These are phyloP conservation scores for Aureobasidium sp. DNA, from an alignment of 2,329 filamentous ascomycete species.

Conservation along the genomic window DNA sequence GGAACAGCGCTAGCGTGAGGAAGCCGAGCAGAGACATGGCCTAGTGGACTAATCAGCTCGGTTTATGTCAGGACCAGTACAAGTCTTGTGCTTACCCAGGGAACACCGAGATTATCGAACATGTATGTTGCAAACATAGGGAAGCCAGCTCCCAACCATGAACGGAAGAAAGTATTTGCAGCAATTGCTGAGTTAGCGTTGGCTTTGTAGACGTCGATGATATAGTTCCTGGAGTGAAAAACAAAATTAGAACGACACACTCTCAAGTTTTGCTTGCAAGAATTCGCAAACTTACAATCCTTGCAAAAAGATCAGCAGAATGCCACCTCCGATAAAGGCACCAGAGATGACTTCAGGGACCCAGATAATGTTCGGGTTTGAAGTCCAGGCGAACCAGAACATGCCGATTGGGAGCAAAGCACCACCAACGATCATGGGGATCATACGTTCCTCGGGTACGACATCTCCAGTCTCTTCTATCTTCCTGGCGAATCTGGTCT, in stretches of 20 bases:
- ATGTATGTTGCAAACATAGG: constrained; percentile 30
- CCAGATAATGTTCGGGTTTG: constrained; percentile 34
- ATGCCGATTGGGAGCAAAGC: constrained; percentile 38
- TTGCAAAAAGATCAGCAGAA: constrained; percentile 37
- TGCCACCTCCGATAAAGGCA: constrained; percentile 36
- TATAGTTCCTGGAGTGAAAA: no score
- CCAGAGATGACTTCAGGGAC: constrained; percentile 39
- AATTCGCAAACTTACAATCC: constrained; percentile 24
- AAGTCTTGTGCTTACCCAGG: constrained; percentile 5
- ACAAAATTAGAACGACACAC: no score
- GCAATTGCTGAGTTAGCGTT: constrained; percentile 34
- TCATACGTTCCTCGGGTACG: constrained; percentile 39
- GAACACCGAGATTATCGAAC: constrained; percentile 20
- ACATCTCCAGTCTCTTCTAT: constrained; percentile 29
- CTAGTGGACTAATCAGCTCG: constrained; percentile 20
- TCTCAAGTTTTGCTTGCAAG: no score
- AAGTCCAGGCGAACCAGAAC: constrained; percentile 45
- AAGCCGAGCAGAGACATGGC: constrained; percentile 28
- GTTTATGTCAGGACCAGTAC: constrained; percentile 14
- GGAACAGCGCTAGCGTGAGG: constrained; percentile 24
- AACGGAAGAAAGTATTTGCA: constrained; percentile 31
- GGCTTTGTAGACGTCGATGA: constrained; percentile 25
- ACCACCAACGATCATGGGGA: constrained; percentile 39
- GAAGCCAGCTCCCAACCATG: constrained; percentile 29
- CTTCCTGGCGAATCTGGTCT: constrained; percentile 26